A percentile compares a stretch with the other conserved stretches of the same genome.
These are phyloP conservation scores for Tephrocybe sp. DNA, from an alignment of 768 basidiomycete genomes.

Conservation along the genomic window DNA sequence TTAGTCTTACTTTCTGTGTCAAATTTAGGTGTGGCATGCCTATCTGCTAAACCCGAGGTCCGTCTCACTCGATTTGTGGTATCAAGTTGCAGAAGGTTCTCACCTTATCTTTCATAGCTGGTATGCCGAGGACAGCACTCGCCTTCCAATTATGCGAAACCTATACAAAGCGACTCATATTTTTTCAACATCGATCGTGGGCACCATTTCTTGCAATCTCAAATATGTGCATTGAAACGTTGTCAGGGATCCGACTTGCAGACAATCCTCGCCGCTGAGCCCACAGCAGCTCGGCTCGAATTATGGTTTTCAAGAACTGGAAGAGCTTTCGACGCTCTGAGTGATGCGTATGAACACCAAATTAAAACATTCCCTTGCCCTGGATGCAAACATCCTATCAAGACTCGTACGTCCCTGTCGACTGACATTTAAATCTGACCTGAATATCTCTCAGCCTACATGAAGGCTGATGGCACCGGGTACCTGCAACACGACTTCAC, in stretches of 20 bases:
- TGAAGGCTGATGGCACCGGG: constrained; percentile 16
- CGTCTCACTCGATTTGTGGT: background rate
- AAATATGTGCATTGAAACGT: background rate
- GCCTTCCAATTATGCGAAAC: constrained; percentile 9
- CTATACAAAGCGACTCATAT: constrained; percentile 1
- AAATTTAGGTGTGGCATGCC: constrained; percentile 18
- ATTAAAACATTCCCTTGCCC: background rate
- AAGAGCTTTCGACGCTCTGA: constrained; percentile 1
- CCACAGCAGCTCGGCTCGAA: background rate
- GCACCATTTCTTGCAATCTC: background rate
- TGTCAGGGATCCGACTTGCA: constrained; percentile 1
- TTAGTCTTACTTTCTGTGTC: background rate
- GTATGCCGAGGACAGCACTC: constrained; percentile 17
- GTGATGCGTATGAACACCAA: background rate
- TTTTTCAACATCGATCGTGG: constrained; percentile 7
- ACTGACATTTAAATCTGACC: background rate
- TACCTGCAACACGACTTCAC: constrained; percentile 15
- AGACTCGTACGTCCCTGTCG: background rate
- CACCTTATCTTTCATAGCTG: constrained; percentile 6
- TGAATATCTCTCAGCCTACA: background rate
- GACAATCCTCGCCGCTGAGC: background rate
- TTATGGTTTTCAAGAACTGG: constrained; percentile 2
- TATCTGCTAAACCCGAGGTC: constrained; percentile 20
- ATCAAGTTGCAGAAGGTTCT: background rate
- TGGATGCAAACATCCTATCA: constrained; percentile 3